Percentiles rank a stretch among this genome's conserved stretches.
Conservation (phyloP, 192 early-diverging fungal genomes). For the Pilobolus umbonatus region DNA sequence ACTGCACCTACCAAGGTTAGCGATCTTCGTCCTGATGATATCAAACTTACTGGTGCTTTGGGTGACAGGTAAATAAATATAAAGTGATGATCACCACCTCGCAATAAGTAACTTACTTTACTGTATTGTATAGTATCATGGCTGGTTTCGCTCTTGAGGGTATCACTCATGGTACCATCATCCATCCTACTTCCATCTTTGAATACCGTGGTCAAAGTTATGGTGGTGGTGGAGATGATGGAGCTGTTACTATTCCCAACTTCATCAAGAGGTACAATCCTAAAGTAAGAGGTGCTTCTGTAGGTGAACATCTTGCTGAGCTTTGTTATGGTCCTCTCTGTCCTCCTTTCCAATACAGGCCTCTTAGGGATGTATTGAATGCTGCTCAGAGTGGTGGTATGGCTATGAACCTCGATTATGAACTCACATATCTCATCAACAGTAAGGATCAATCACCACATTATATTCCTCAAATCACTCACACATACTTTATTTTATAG, state of each 20-base stretch:
- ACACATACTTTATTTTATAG: background rate
- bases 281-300: conserved; percentile 33
- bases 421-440: conserved; percentile 39
- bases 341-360: conserved; percentile 8
- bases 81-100: background rate
- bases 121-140: conserved; percentile 38
- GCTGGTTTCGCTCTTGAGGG: conserved; percentile 52
- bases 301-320: conserved; percentile 36
- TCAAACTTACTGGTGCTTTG: conserved; percentile 45
- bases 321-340: conserved; percentile 7
- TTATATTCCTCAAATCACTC: background rate
- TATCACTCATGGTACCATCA: conserved; percentile 3
- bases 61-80: conserved; percentile 39
- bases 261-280: conserved; percentile 39
- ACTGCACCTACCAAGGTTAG: conserved; percentile 18
- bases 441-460: conserved; percentile 1
- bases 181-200: conserved; percentile 1
- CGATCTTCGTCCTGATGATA: conserved; percentile 54
- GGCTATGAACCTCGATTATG: conserved; percentile 35
- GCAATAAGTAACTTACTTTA: background rate
- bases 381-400: conserved; percentile 50
- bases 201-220: conserved; percentile 46
- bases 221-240: conserved; percentile 45
- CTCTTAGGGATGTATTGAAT: conserved; percentile 33
- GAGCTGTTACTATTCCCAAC: conserved; percentile 41